These are phyloP conservation scores for Dothidotthia symphoricarpi DNA, from an alignment of 2,329 filamentous ascomycete species.

Conservation along the genomic window DNA sequence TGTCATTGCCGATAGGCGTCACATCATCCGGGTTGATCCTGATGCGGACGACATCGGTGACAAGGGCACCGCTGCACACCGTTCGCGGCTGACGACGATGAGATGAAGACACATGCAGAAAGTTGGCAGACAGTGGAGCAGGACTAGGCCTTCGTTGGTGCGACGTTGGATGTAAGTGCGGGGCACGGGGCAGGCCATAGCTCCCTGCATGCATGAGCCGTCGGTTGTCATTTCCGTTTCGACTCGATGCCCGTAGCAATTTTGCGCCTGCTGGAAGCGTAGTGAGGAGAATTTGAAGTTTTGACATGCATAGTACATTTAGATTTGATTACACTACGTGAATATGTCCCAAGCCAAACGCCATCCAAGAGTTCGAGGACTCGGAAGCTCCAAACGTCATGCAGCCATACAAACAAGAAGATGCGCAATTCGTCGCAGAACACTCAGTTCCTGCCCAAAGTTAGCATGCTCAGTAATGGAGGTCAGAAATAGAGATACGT, in stretches of 20 bases:
- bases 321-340: constrained; percentile 26
- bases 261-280: no score
- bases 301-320: constrained; percentile 17
- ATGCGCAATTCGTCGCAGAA: constrained; percentile 15
- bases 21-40: constrained; percentile 2
- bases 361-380: constrained; percentile 18
- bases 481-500: constrained; percentile 27
- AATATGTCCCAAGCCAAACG: constrained; percentile 21
- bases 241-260: no score
- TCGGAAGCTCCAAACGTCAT: constrained; percentile 16
- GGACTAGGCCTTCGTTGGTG: constrained; percentile 2
- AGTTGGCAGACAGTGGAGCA: constrained; percentile 21
- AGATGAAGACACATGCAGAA: constrained; percentile 1
- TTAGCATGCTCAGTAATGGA: constrained; percentile 12
- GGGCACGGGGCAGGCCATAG: constrained; percentile 11
- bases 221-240: background rate
- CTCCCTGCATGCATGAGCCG: constrained; percentile 7
- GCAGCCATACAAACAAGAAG: constrained; percentile 13
- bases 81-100: constrained; percentile 18
- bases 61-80: constrained; percentile 10
- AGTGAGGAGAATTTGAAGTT: constrained; percentile 8
- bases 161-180: constrained; percentile 1
- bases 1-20: constrained; percentile 4
- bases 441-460: constrained; percentile 30
- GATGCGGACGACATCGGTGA: constrained; percentile 1